These are phyloP conservation scores for Aspergillus luchuensis DNA, from an alignment of 2,329 filamentous ascomycete species.

Conservation along the genomic window DNA sequence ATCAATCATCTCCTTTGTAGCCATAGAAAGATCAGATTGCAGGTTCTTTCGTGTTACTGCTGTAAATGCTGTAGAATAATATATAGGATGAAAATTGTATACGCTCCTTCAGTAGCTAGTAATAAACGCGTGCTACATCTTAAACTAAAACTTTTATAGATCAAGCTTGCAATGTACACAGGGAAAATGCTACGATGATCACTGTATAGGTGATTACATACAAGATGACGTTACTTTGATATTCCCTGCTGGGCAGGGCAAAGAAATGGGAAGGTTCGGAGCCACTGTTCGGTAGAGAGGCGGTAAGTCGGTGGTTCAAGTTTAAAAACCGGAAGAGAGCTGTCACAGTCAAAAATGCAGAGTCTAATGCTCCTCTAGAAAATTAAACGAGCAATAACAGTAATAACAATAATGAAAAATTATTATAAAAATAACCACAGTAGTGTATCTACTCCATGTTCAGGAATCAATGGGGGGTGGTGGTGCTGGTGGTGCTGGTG, in stretches of 20 bases:
- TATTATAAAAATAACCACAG: too few species aligned
- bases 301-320: not conserved
- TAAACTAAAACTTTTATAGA: not conserved
- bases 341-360: too few species aligned
- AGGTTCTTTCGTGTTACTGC: slow-evolving; percentile 16
- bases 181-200: not conserved
- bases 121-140: too few species aligned
- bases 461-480: not conserved
- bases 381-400: too few species aligned
- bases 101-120: too few species aligned
- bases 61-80: not conserved
- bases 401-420: too few species aligned
- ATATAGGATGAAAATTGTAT: not conserved
- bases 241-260: too few species aligned
- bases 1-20: slow-evolving; percentile 49
- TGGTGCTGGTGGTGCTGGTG: not conserved
- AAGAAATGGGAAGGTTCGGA: too few species aligned
- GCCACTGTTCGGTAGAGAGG: not conserved
- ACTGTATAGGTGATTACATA: not conserved
- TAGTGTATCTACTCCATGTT: too few species aligned
- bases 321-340: not conserved
- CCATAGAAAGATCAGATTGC: slow-evolving; percentile 36
- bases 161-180: not conserved
- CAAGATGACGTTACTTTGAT: not conserved
- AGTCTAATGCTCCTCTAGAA: too few species aligned